Evolutionary conservation across 1,284 basidiomycete species (phyloP).

Genomic region (Leccinum griseonigrum): DNA sequence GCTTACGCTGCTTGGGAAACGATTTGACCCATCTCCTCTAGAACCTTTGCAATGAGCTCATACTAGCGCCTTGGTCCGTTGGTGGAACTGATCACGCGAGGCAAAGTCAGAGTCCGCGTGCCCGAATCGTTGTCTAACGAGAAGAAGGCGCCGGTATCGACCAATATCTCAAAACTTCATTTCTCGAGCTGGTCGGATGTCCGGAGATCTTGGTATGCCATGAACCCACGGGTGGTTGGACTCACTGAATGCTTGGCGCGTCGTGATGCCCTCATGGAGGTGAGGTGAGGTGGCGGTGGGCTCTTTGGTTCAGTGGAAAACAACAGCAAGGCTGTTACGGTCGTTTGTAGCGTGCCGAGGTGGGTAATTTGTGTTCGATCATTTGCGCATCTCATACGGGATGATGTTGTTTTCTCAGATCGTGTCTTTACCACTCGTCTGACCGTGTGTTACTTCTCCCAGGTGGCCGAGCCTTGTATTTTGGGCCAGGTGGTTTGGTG

Average conservation of each 20-base stretch:
- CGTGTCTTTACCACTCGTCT: slow-evolving; percentile 82
- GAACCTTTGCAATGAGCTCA: too few species aligned
- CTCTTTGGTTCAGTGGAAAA: slow-evolving; percentile 22
- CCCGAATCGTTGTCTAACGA: slow-evolving; percentile 75
- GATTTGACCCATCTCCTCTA: slow-evolving; percentile 28
- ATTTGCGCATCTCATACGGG: neutral
- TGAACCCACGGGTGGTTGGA: slow-evolving; percentile 84
- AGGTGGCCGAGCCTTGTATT: slow-evolving; percentile 77
- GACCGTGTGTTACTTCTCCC: slow-evolving; percentile 79
- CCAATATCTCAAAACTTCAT: slow-evolving; percentile 74
- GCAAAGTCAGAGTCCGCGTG: too few species aligned
- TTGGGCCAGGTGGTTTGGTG: slow-evolving; percentile 67
- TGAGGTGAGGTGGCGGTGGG: slow-evolving; percentile 58
- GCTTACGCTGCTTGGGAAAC: slow-evolving; percentile 9
- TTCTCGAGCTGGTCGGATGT: slow-evolving; percentile 78
- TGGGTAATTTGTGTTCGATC: slow-evolving; percentile 26
- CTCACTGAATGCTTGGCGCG: slow-evolving; percentile 80
- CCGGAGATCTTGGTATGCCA: slow-evolving; percentile 83
- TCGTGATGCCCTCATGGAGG: slow-evolving; percentile 73
- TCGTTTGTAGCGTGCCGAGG: slow-evolving; percentile 85
- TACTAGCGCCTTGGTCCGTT: too few species aligned
- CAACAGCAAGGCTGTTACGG: slow-evolving; percentile 41
- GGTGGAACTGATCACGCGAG: too few species aligned
- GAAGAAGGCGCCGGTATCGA: slow-evolving; percentile 68
- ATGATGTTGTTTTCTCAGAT: slow-evolving; percentile 40